Percentiles rank a stretch among this genome's conserved stretches.
Conservation (phyloP, 176 grass and related monocot species). For the Raddia distichophylla region DNA sequence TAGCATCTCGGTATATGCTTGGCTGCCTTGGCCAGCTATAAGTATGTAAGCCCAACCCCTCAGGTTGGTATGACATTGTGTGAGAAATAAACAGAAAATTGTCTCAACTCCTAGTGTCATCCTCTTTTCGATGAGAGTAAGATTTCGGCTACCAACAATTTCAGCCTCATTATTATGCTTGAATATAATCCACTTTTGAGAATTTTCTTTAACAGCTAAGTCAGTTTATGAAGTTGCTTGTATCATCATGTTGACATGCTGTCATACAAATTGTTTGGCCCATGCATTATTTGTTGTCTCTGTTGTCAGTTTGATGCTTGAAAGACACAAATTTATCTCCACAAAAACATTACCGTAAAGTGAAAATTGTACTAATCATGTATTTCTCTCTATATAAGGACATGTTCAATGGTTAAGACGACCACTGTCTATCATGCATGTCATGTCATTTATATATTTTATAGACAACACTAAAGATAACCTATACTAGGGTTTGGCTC, state of each 20-base stretch:
- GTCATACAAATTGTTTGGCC: not conserved
- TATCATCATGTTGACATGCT: not conserved
- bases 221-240: not conserved
- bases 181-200: not conserved
- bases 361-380: not conserved
- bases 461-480: no score
- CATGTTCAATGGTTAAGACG: not conserved
- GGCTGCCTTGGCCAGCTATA: no score
- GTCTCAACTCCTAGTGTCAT: no score
- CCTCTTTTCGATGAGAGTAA: no score
- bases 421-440: no score
- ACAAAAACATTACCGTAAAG: not conserved
- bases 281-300: not conserved
- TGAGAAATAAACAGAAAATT: no score
- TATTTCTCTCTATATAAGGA: not conserved
- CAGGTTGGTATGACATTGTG: no score
- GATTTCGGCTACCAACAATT: no score
- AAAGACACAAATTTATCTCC: slow-evolving; percentile 3
- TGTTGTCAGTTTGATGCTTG: not conserved
- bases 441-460: no score
- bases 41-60: no score
- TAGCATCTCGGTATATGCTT: no score
- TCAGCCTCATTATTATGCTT: not conserved
- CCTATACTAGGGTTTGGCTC: no score
- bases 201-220: not conserved